Base-by-base conservation (phyloP, 768 basidiomycete genomes). In the Xerocomus brunneocitrinus region DNA sequence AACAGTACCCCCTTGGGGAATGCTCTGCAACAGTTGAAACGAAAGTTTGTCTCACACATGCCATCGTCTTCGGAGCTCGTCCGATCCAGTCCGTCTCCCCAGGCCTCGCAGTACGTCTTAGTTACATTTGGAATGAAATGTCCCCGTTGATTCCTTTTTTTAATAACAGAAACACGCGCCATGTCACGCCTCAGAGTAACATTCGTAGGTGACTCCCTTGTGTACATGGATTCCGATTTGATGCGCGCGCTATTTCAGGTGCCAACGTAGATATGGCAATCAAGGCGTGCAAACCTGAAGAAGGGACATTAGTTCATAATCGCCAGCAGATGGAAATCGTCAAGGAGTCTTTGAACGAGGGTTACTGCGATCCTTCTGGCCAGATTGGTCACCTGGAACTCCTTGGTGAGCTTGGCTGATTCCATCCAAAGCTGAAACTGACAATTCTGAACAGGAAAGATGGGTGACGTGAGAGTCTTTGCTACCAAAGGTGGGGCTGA, bases 301-400 rank as follows among this genome's bases (percentile, higher is more conserved):
- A 78, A 24, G 76, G 77, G 6, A 76, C 80, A 47, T 61, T 87
- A 14, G 62, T 93, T 9, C 75, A 75, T 47, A 89, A 87, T 63
- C 71, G 81, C 43, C 75, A 85, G 62, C 75, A 81, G 39, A 86
- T 91, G 85, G 79, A 81, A 54, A 73, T 76, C 45, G 80, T 94
- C 31, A 85, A 80, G 58, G 89, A 91, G 63, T 82, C 83, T 8
- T 62, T 87, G n/a, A 76, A 89, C 56, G 87, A 90, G 56, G 85
- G 87, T 3, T 93, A 92, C 62, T 92, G 91, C 58, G 91, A 93
- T 67, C 69, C 84, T 12, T 85, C 84, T 47, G 89, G 86, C 1
- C 73, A 78, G 41, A 74, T 74, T 16, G 80, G 79, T 8, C 79
- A 89, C 62, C 69, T 92, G 49, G 76, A 73, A 31, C 67, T 78